A percentile compares a stretch with the other conserved stretches of the same genome.
Conservation (phyloP, 257 asterid species). For the Przewalskia tangutica region DNA sequence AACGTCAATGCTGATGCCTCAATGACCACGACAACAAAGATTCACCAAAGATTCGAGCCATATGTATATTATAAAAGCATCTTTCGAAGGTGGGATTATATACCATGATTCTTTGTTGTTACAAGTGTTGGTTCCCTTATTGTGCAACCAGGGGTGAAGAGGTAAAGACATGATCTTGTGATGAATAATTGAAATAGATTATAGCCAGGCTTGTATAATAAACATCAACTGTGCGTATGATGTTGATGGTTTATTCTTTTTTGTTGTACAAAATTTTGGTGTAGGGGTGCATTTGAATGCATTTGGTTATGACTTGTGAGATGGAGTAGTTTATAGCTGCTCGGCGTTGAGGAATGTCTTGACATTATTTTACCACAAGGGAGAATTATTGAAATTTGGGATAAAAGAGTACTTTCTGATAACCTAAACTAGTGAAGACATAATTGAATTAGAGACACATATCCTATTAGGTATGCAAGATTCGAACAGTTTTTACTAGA, state of each 20-base stretch:
- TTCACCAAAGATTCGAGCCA: not conserved
- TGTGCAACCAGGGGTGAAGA: not conserved
- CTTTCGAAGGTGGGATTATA: not conserved
- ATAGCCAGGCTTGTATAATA: not conserved
- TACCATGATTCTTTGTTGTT: not conserved
- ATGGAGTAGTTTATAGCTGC: not conserved
- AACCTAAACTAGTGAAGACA: not conserved
- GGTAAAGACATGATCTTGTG: not conserved
- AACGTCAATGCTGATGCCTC: not conserved
- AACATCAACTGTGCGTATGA: not conserved
- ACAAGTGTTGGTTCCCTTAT: not conserved
- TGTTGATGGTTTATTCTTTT: not conserved
- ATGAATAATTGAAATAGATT: not conserved
- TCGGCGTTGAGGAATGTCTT: not conserved
- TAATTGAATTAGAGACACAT: not conserved
- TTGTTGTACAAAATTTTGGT: not conserved
- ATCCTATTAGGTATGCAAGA: not conserved
- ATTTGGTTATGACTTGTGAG: not conserved
- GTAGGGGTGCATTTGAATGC: not conserved
- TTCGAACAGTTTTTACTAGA: not conserved
- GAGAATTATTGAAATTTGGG: not conserved
- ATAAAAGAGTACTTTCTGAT: not conserved
- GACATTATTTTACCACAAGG: not conserved
- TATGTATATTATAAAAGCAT: not conserved
- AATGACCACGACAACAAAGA: not conserved